Conservation (phyloP, 345 rosid species). For the Abelmoschus esculentus region DNA sequence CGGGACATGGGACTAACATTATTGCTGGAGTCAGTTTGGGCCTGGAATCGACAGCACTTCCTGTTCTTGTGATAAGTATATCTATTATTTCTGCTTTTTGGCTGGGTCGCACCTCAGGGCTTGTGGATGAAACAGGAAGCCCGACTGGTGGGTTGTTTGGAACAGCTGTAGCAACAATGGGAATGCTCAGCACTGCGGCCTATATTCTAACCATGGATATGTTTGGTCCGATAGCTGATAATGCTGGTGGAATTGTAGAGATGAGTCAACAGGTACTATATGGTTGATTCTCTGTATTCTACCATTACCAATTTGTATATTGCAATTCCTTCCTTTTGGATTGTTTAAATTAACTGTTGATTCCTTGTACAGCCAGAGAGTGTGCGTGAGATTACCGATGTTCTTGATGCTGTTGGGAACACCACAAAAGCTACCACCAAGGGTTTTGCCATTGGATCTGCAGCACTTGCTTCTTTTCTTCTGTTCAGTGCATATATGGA, state of each 20-base stretch:
- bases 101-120: slow-evolving; percentile 90
- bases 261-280: slow-evolving; percentile 93
- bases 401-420: slow-evolving; percentile 98
- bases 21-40: slow-evolving; percentile 99
- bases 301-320: not conserved
- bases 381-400: slow-evolving; percentile 93
- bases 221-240: slow-evolving; percentile 99
- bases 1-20: slow-evolving; percentile 97
- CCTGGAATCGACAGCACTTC: slow-evolving; percentile 94
- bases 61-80: slow-evolving; percentile 82
- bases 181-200: slow-evolving; percentile 99
- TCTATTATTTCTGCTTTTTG: slow-evolving; percentile 80
- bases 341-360: not conserved
- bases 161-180: slow-evolving; percentile 99
- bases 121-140: slow-evolving; percentile 74
- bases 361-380: slow-evolving; percentile 67
- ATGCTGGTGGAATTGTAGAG: slow-evolving; percentile 99
- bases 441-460: slow-evolving; percentile 99
- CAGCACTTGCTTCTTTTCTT: slow-evolving; percentile 98
- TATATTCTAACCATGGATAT: slow-evolving; percentile 99
- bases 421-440: slow-evolving; percentile 98
- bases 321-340: not conserved
- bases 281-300: not conserved
- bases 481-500: slow-evolving; percentile 99
- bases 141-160: slow-evolving; percentile 97